Conservation (phyloP, 805 yeast species). For the Kodamaea leandrae region DNA sequence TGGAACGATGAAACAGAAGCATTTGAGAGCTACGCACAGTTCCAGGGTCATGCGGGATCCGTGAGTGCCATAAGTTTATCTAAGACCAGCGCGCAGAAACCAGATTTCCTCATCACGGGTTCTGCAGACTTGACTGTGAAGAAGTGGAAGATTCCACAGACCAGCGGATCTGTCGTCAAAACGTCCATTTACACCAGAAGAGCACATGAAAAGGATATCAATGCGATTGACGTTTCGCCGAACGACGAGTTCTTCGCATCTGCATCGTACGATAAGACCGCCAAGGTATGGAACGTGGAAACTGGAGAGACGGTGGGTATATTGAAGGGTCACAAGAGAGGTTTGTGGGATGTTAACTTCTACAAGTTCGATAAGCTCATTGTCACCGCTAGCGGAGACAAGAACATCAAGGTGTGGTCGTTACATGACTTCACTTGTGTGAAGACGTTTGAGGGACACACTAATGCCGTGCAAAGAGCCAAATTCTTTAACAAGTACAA, state of each 20-base stretch:
- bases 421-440: slow-evolving; percentile 70
- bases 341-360: slow-evolving; percentile 88
- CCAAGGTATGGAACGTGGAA: slow-evolving; percentile 82
- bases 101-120: slow-evolving; percentile 76
- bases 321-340: slow-evolving; percentile 87
- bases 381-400: slow-evolving; percentile 90
- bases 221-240: slow-evolving; percentile 85
- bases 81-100: slow-evolving; percentile 44
- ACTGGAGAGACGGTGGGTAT: slow-evolving; percentile 87
- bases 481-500: slow-evolving; percentile 60
- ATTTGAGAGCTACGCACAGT: slow-evolving; percentile 54
- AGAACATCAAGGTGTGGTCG: slow-evolving; percentile 87
- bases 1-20: slow-evolving; percentile 43
- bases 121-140: slow-evolving; percentile 83
- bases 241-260: slow-evolving; percentile 86
- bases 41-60: slow-evolving; percentile 84
- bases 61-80: slow-evolving; percentile 82
- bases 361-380: slow-evolving; percentile 74
- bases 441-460: slow-evolving; percentile 89
- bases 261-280: slow-evolving; percentile 90
- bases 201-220: slow-evolving; percentile 96
- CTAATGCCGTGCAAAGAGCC: slow-evolving; percentile 86
- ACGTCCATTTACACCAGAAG: slow-evolving; percentile 84
- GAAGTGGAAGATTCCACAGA: slow-evolving; percentile 74
- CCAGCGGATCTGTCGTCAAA: slow-evolving; percentile 38